Percentiles rank a stretch among this genome's conserved stretches.
These are phyloP conservation scores for Diaporthe eres DNA, from an alignment of 2,329 filamentous ascomycete species.

Conservation along the genomic window DNA sequence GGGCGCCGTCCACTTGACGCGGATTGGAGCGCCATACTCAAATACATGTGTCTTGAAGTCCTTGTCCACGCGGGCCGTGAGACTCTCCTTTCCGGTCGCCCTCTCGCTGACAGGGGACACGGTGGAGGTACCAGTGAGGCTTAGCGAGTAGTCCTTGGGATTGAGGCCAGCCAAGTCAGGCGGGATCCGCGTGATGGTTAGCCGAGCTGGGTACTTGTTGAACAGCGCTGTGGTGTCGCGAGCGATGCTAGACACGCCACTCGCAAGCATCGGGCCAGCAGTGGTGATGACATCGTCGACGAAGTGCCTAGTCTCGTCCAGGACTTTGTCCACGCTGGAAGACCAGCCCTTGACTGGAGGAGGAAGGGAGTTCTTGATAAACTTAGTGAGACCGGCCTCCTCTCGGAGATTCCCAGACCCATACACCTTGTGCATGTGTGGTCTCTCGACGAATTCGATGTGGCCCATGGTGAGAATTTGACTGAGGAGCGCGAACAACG, in stretches of 20 bases:
- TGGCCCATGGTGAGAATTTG: conserved; percentile 89
- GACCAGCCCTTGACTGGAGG: conserved; percentile 86
- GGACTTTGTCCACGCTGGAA: conserved; percentile 86
- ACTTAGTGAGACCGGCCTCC: conserved; percentile 93
- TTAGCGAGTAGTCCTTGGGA: conserved; percentile 83
- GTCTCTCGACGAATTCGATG: conserved; percentile 93
- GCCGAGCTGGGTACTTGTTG: conserved; percentile 87
- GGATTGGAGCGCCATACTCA: conserved; percentile 91
- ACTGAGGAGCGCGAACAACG: conserved; percentile 86
- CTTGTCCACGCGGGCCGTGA: conserved; percentile 76
- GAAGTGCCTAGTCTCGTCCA: conserved; percentile 89
- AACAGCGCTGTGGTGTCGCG: conserved; percentile 90
- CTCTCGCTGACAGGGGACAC: conserved; percentile 68
- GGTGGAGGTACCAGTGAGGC: conserved; percentile 76
- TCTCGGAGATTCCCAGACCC: conserved; percentile 81
- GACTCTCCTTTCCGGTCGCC: conserved; percentile 80
- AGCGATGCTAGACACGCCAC: conserved; percentile 88
- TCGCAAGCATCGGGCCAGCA: conserved; percentile 86
- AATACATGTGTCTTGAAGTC: conserved; percentile 82
- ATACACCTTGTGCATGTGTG: conserved; percentile 99
- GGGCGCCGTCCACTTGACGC: conserved; percentile 91
- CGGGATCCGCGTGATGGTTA: conserved; percentile 84
- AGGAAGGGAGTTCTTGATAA: conserved; percentile 87
- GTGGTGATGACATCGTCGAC: conserved; percentile 92
- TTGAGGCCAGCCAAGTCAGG: conserved; percentile 86